Evolutionary conservation across 495 filamentous ascomycete species (phyloP), one percentile per base, ranked within the genome.

Genomic region (Penicillium cosmopolitanum): DNA sequence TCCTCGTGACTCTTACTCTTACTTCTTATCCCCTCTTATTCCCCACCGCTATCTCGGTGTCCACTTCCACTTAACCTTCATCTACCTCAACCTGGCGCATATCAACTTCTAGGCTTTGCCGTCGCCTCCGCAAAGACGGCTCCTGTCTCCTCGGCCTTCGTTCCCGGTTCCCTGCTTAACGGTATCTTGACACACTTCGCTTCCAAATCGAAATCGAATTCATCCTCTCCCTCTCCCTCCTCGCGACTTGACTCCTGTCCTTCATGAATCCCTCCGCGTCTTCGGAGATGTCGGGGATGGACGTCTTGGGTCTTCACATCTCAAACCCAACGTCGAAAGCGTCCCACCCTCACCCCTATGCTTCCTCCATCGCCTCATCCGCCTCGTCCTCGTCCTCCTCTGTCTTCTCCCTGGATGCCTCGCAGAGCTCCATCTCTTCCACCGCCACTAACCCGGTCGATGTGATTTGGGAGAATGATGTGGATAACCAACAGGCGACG

Each of bases 351-450:
- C 74, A 79, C 65, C 86, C 87, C 60, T 92, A 91, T 69, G 82
- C 80, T 66, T 82, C 83, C 48, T 85, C 84, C n/a, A 73, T 88
- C 76, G 83, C 87, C 69, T 87, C 88, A 50, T 87, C 85, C 68
- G 89, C 89, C 34, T 87, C 89, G 21, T 92, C 90, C 31, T 85
- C 85, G 44, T 82, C 87, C 55, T 92, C 92, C 5, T 93, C 92
- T 13, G 82, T 93, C 64, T 95, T 92, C 80, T 96, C 92, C 53
- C 81, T 91, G 68, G 83, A 85, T 80, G 44, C 84, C 80, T 53
- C 66, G 9, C 84, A 78, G 60, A 81, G 78, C 62, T 81, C 78
- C 63, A 80, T 84, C 63, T 77, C 80, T 0, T 82, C 80, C 25
- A 71, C 73, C 11, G 72, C 78, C 16, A 77, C 75, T 48, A 75